A percentile compares a stretch with the other conserved stretches of the same genome.
phyloP scores from a whole-genome alignment of 2,329 filamentous ascomycete species.

The Xenoacremonium recifei region DNA sequence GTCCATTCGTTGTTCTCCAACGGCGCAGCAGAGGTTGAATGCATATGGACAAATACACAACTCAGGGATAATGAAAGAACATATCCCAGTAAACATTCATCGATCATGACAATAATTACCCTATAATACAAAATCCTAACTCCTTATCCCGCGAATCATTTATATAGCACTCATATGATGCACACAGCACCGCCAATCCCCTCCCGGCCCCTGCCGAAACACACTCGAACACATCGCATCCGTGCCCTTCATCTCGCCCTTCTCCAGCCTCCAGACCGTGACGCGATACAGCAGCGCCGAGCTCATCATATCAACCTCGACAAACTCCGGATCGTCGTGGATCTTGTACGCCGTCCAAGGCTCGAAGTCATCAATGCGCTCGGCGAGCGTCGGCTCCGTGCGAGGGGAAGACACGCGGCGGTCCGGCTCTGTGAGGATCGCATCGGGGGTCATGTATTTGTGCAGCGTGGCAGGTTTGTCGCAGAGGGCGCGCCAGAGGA shows the following conservation, averaged over 20 bases:
- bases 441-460: constrained; percentile 35
- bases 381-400: constrained; percentile 30
- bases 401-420: constrained; percentile 28
- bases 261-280: constrained; percentile 30
- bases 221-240: constrained; percentile 34
- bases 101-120: too few species aligned
- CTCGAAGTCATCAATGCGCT: constrained; percentile 33
- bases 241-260: constrained; percentile 30
- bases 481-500: constrained; percentile 35
- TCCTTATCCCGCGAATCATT: neutral
- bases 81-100: too few species aligned
- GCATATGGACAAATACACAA: too few species aligned
- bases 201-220: constrained; percentile 32
- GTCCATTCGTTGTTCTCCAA: too few species aligned
- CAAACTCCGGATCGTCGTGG: constrained; percentile 34
- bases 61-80: too few species aligned
- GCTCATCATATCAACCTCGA: constrained; percentile 38
- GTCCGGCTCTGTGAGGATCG: constrained; percentile 31
- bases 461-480: constrained; percentile 30
- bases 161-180: constrained; percentile 31
- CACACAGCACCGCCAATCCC: constrained; percentile 34
- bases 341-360: constrained; percentile 36
- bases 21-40: too few species aligned
- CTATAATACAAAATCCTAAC: neutral
- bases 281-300: constrained; percentile 30